Base-by-base conservation (phyloP, 73 alveolate species). In the Breviolum minutum region DNA sequence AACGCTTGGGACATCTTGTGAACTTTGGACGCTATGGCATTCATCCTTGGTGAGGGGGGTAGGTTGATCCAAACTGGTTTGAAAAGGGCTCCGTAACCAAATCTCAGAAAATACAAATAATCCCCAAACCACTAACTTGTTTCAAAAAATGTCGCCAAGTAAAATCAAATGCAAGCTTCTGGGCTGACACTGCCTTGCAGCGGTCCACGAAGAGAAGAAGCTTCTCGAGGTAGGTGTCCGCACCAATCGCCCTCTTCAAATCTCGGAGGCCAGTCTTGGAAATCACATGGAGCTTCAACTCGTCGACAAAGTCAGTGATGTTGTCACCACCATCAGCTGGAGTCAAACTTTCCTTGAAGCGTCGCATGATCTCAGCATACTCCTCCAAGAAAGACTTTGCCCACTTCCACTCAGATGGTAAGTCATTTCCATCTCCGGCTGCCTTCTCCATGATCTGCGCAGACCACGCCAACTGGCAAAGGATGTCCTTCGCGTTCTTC, bases 31-130 rank as follows among this genome's bases (percentile, higher is more conserved):
- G 86, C 84, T 14, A 88, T 22, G 48, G 19, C 14, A 54, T 32
- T 20, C 95, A 88, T 68, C 95, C 95, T 88, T 80, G 62, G 71
- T 11, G 26, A 48, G 63, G 91, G 91, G 73, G 27, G 11, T 24
- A 8, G 27, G 8, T 48, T 9, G 20, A 24, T 29, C 19, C 32
- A 13, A 30, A 82, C 7, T 5, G 63, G 9, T 48, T 4, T 13
- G 27, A n/a, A 16, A 8, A 6, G 30, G 17, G 13, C 20, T 7
- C 63, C 26, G 71, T 40, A 17, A 20, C 71, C 5, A 0, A 82
- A 8, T 5, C 48, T 20, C n/a, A 10, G 26, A 48, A 17, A 2
- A 16, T 30, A 5, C 5, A 5, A 5, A 5, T 26, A 5, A 81
- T 10, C 69, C 22, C 14, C 71, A 12, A 7, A 54, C 6, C 40